Evolutionary conservation across 2,329 filamentous ascomycete genomes (phyloP), one percentile per base, ranked within the genome.

Genomic region (Botrytis medusae): DNA sequence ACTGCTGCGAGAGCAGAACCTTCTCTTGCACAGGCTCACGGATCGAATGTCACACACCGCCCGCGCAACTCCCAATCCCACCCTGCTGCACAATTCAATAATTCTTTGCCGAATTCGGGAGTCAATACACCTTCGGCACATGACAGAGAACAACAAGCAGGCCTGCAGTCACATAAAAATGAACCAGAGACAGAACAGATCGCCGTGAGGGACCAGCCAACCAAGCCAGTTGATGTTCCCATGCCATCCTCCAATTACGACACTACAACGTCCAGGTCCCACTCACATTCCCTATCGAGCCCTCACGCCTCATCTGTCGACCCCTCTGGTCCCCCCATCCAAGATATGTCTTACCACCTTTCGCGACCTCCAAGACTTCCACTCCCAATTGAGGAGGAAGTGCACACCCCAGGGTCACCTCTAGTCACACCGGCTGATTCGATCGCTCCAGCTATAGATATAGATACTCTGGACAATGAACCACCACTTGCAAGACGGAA

Each of bases 351-450:
- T 61, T 91, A 90, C 79, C 83, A 82, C 88, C 79, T 90, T 76
- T 85, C 87, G 74, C 88, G 92, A n/a, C 95, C 95, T 63, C 95
- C 95, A 69, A 92, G 95, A 74, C 86, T 98, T 79, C 95, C 95
- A 74, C 88, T 98, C 74, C 95, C 95, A 72, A 98, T 98, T 79
- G 94, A 97, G 79, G 93, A 98, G 85, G 94, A 97, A 81, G 88
- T 93, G 22, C 91, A 96, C 78, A 94, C 92, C 1, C 95, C 95
- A 1, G 95, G 95, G 40, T 98, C 95, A 62, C 95, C 95, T 71
- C 95, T 97, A 76, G 89, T 95, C 75, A 90, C 92, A 10, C 88
- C 94, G 42, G 91, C 93, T 81, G 91, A 94, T 81, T 69, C 70
- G 51, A 77, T 79, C 54, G 76, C 75, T 46, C 78, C 80, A 18